phyloP scores from a whole-genome alignment of 1,139 yeast species.

The Torulaspora globosa region DNA sequence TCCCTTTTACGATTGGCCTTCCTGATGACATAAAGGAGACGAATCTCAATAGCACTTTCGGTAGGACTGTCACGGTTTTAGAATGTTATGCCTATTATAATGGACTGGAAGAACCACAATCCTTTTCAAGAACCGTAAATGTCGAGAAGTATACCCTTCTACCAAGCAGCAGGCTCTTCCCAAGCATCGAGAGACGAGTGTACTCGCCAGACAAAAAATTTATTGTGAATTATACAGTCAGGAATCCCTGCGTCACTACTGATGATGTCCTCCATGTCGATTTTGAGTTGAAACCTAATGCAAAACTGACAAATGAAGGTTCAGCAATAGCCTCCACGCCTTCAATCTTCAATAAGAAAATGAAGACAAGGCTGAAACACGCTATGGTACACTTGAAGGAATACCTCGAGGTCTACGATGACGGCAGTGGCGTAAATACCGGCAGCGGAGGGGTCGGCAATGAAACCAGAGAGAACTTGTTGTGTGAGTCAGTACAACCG shows the following conservation, averaged over 20 bases:
- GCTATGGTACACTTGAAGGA: slow-evolving; percentile 51
- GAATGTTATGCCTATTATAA: slow-evolving; percentile 32
- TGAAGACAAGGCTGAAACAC: slow-evolving; percentile 43
- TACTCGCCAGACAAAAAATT: slow-evolving; percentile 33
- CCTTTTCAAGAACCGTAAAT: slow-evolving; percentile 30
- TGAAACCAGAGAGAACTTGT: slow-evolving; percentile 33
- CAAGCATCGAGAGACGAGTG: slow-evolving; percentile 23
- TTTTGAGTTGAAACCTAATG: slow-evolving; percentile 40
- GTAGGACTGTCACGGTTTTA: slow-evolving; percentile 30
- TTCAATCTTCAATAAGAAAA: slow-evolving; percentile 33
- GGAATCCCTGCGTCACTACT: slow-evolving; percentile 41
- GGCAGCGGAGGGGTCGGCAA: slow-evolving; percentile 15
- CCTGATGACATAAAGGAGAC: slow-evolving; percentile 49
- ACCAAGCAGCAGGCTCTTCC: slow-evolving; percentile 28
- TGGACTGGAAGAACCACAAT: slow-evolving; percentile 14
- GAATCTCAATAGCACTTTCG: slow-evolving; percentile 36
- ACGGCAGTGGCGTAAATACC: slow-evolving; percentile 8
- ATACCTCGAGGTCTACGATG: slow-evolving; percentile 40
- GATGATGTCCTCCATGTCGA: slow-evolving; percentile 45
- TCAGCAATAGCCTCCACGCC: slow-evolving; percentile 10
- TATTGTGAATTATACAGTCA: slow-evolving; percentile 24
- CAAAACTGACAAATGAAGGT: slow-evolving; percentile 16
- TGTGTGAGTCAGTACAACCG: slow-evolving; percentile 30
- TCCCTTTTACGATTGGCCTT: slow-evolving; percentile 58
- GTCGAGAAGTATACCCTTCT: slow-evolving; percentile 33